Evolutionary conservation across 345 rosid genomes (phyloP), one percentile per base, ranked within the genome.

Genomic region (Populus tremula): DNA sequence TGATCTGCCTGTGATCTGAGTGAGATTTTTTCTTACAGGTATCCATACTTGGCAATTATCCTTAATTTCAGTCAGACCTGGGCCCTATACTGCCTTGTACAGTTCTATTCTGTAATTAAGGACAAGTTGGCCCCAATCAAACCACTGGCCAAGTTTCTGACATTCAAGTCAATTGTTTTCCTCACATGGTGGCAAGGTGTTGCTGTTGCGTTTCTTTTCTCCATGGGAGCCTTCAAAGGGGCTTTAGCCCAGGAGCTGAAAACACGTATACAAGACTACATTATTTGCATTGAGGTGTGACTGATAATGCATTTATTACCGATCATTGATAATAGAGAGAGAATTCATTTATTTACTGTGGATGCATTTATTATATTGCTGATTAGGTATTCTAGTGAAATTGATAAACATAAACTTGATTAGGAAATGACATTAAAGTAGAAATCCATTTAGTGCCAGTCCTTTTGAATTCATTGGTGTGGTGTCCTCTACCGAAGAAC

Each of bases 161-260:
- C 97, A 38, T 91, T 96, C 85, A 96, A 96, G 86, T 96, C 99
- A 47, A 96, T 96, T 50, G 96, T 96, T 21, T 96, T 96, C 88
- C 90, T 96, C 80, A 96, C 99, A 39, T 96, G 99, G 99, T 96
- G 99, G 99, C 98, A 96, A 93, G 99, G 99, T 62, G 80, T 96
- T 23, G 86, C 93, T 31, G 88, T 96, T 78, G 98, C 99, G 29
- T 93, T 96, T 88, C 97, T 96, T 80, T 92, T 91, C 85, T 88
- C 95, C 20, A 82, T 90, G 82, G 99, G 99, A 79, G 92, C 86
- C 54, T 89, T 96, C 76, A 96, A 85, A 78, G 98, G 99, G 23
- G 73, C 93, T 50, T 84, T 92, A 79, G 99, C 99, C 38, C 93
- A 88, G 88, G 95, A 96, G 82, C 83, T 96, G 84, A 93, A 93